These are phyloP conservation scores for Solanum rostratum DNA, from an alignment of 257 asterid species.

Conservation along the genomic window DNA sequence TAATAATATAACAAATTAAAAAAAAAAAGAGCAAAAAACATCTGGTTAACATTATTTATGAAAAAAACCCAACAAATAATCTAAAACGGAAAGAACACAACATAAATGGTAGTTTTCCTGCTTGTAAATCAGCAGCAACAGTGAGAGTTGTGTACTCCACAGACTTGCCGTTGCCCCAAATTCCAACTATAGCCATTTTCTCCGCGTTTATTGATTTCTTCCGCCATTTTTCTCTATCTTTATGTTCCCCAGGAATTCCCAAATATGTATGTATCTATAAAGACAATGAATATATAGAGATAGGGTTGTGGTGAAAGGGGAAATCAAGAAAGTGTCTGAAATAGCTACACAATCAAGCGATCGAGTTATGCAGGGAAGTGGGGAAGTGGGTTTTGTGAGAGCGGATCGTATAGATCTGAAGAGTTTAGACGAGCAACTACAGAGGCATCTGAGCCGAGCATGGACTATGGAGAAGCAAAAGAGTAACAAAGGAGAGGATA, in stretches of 20 bases:
- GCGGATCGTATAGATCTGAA: slow-evolving; percentile 84
- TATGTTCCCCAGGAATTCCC: neutral
- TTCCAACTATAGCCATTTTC: neutral
- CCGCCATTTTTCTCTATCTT: neutral
- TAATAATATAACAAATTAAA: neutral
- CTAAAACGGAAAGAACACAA: neutral
- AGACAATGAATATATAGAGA: neutral
- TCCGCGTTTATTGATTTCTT: neutral
- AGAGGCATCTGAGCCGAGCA: slow-evolving; percentile 50
- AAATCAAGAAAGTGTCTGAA: neutral
- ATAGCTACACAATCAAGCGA: neutral
- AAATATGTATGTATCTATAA: too few species aligned
- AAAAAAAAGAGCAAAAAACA: neutral
- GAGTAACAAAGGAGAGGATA: slow-evolving; percentile 8
- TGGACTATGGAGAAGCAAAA: slow-evolving; percentile 46
- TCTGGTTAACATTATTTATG: neutral
- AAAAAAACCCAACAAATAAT: neutral
- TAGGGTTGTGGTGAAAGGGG: neutral
- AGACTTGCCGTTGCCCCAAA: neutral
- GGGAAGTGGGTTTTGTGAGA: slow-evolving; percentile 36
- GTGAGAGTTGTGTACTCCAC: neutral
- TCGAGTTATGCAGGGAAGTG: slow-evolving; percentile 6
- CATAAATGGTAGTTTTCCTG: neutral
- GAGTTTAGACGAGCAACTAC: slow-evolving; percentile 57
- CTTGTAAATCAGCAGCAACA: neutral